Evolutionary conservation across 2,329 filamentous ascomycete species (phyloP), one percentile per base, ranked within the genome.

Genomic region (Diplodia seriata): DNA sequence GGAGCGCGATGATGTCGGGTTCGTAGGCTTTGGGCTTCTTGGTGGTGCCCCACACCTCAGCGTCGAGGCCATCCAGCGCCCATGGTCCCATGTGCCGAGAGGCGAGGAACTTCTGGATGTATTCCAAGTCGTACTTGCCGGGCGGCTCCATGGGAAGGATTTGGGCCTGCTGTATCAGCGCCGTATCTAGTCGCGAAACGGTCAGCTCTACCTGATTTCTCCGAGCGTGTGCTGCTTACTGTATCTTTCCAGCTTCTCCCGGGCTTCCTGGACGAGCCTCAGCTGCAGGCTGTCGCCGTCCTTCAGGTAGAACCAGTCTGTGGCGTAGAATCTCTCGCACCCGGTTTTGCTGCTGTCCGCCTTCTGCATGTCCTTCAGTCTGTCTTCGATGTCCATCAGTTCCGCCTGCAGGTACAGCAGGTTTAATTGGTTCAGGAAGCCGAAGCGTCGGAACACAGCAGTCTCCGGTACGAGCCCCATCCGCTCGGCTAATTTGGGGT

Each of bases 51-150:
- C 55, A 59, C 1, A 62, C n/a, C 40, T 51, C 40, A 1, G 57
- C 15, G 5, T 62, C 55, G 8, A 43, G 26, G 7, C 55, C 55
- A 23, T 11, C 26, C 3, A 59, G 55, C 2, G 23, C 18, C 3
- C 20, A 36, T 6, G 29, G 18, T 2, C 56, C 55, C 59, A 68
- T 69, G 8, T 65, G 29, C n/a, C 23, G 2, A 6, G 36, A 70
- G 0, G 43, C 51, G 11, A 71, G 65, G 57, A 59, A 70, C 1
- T 67, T n/a, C 23, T 70, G 70, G 20, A 71, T 66, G 29, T 70
- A 40, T 0, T 23, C n/a, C 5, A 71, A 26, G n/a, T 71, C 70
- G 1, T 31, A 66, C 3, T 36, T 33, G 15, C 64, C 66, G 4
- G 70, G 70, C 5, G 67, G 29, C 2, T 50, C 26, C 36, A 62